Base-by-base conservation (phyloP, 2,329 filamentous ascomycete species). In the Helotiales sp. region DNA sequence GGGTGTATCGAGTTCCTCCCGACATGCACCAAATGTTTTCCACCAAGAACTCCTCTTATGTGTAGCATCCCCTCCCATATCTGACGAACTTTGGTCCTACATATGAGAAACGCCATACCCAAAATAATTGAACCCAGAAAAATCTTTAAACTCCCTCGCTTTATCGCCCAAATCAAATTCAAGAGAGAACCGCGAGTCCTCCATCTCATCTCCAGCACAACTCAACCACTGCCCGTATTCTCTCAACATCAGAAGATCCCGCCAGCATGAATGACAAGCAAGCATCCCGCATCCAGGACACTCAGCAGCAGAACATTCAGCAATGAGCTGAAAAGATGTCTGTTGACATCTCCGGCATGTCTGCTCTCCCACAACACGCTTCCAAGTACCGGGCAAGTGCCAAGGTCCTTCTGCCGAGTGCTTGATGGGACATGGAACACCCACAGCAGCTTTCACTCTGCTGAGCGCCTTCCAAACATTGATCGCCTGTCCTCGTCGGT, bases 401-500 rank as follows among this genome's bases (percentile, higher is more conserved):
- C 66, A 67, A 2, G 64, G 63, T 8, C 63, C 62, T 48, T 63
- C 63, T 7, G 33, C 29, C 17, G 30, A 22, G 5, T 10, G 27
- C 10, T 38, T 46, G 12, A 59, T 17, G 9, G 55, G 19, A 4
- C 52, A 36, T 25, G 47, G 38, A 12, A 55, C 59, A 15, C 54
- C 58, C 5, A 25, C 30, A 7, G 59, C 36, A 30, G 40, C 12
- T 38, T 54, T 59, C 13, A 67, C 38, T 53, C 63, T 34, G 1
- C 56, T 54, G 10, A 67, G 36, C 12, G 57, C 40, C 29, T 64
- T 63, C 66, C 66, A 67, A 6, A 51, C 46, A 29, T 67, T 67
- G 49, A 65, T 65, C 1, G 57, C 57, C 25, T 60, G 57, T 2
- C 59, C 58, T 47, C 61, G 51, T n/a, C 54, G 48, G 30, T 65